A percentile compares a stretch with the other conserved stretches of the same genome.
Evolutionary conservation across 495 filamentous ascomycete species (phyloP).

Genomic region (Podospora fimiseda): DNA sequence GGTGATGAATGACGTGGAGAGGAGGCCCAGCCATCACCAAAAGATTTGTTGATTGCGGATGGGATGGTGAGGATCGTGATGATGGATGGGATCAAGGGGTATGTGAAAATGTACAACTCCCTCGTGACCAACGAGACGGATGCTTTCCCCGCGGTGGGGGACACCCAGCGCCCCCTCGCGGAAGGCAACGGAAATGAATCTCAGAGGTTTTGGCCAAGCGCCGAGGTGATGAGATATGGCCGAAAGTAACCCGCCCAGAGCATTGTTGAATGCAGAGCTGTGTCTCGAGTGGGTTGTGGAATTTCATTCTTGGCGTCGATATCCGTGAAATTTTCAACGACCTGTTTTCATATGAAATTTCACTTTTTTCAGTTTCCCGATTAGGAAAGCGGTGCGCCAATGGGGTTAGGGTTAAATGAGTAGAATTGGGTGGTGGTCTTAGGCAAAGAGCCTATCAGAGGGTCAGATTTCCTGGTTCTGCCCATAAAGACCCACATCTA

Average conservation of each 20-base stretch:
- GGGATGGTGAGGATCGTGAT: conserved; percentile 1
- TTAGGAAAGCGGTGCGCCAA: too few species aligned
- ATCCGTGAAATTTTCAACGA: too few species aligned
- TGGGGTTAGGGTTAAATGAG: too few species aligned
- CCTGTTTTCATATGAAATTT: too few species aligned
- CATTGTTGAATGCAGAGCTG: conserved; percentile 6
- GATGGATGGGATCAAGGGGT: conserved; percentile 2
- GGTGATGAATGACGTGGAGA: background rate
- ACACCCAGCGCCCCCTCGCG: background rate
- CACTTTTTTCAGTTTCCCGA: too few species aligned
- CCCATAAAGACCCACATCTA: too few species aligned
- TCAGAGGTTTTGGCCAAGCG: conserved; percentile 1
- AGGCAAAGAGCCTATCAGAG: too few species aligned
- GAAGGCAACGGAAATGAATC: background rate
- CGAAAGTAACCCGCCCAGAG: conserved; percentile 17
- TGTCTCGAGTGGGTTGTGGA: too few species aligned
- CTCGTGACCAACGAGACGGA: conserved; percentile 18
- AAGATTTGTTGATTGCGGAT: background rate
- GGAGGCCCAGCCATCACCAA: background rate
- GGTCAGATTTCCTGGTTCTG: too few species aligned
- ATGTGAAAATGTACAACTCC: conserved; percentile 11
- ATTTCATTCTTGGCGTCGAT: too few species aligned
- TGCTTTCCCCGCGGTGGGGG: conserved; percentile 25
- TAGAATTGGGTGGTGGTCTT: too few species aligned
- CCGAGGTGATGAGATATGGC: conserved; percentile 8